Base-by-base conservation (phyloP, 139 green algal species). In the Tetradesmus obliquus region DNA sequence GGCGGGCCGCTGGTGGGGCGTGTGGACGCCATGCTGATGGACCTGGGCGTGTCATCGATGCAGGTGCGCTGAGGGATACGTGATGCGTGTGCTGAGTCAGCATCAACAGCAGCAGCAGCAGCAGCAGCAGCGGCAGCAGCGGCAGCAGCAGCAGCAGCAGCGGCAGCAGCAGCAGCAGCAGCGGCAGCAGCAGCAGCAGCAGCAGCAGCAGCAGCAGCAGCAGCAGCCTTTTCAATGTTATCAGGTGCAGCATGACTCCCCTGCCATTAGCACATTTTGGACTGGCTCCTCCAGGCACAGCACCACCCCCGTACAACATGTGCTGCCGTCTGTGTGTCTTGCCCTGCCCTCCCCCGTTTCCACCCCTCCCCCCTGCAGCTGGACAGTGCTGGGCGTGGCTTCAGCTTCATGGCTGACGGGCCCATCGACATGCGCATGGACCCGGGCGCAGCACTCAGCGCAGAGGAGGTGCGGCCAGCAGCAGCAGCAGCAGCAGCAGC, bases 31-130 rank as follows among this genome's bases (percentile, higher is more conserved):
- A 97, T 99, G 55, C 94, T 99, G 55, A 93, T 99, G 88, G 98
- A 99, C 92, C 91, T 99, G 15, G 98, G 98, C 10, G 94, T 99
- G 8, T 99, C 98, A 0, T 99, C 98, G 17, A 99, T 99, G 98
- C 98, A 99, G 96, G 95, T 96, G 82, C 4, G 92, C 2, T 2
- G 13, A 1, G 79, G 19, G 45, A 55, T 10, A 24, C 53, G 5
- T 2, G n/a, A 24, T 5, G 45, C 5, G 13, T 71, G 45, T 66
- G 32, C 81, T 20, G 60, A 71, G 60, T 20, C 60, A 22, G 60
- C 17, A 1, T 19, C 5, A 74, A 17, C 66, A 74, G 53, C 45
- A n/a, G n/a, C n/a, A n/a, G n/a, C n/a, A n/a, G n/a, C n/a, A n/a
- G n/a, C n/a, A n/a, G n/a, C n/a, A n/a, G n/a, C n/a, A n/a, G n/a